Base-by-base conservation (phyloP, 441 rosid genomes). In the Croton setiger region DNA sequence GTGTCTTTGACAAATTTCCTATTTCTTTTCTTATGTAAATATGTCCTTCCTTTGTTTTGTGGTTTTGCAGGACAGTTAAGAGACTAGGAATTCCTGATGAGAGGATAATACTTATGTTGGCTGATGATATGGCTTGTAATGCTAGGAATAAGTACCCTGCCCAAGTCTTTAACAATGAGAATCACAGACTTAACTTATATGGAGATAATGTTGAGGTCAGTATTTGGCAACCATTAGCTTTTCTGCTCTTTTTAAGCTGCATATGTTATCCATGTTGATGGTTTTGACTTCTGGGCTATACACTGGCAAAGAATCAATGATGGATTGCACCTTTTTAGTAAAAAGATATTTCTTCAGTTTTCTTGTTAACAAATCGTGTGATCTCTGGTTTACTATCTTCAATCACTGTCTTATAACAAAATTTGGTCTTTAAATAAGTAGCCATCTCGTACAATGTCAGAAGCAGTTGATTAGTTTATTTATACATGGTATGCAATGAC, bases 41-140 rank as follows among this genome's bases (percentile, higher is more conserved):
- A 7, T 59, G 61, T 56, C 55, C 66, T 67, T 56, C 55, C 66
- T 67, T 63, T 53, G 8, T 64, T 35, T 7, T 36, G 23, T 21
- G 79, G 67, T 72, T 77, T 72, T 80, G 56, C 84, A 96, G 98
- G 86, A 96, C 96, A 57, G 99, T 96, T 67, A 96, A 92, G 80
- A 79, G 98, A 67, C 83, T 96, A 53, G 98, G 98, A 51, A 92
- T 96, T 68, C 96, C 98, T 31, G 98, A 95, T 74, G 98, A 96
- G 76, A 86, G 98, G 85, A 96, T 92, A 1, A 91, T 96, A 69
- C 89, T 92, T 14, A 92, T 96, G 98, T 86, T 92, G 74, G 97
- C 96, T 2, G 99, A 96, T 89, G 98, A 96, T 69, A 93, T 96
- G 97, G 98, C 97, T 39, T 96, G 97, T 75, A 96, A 96, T 82